These are phyloP conservation scores for Clavaria fumosa DNA, from an alignment of 768 basidiomycete genomes.

Conservation along the genomic window DNA sequence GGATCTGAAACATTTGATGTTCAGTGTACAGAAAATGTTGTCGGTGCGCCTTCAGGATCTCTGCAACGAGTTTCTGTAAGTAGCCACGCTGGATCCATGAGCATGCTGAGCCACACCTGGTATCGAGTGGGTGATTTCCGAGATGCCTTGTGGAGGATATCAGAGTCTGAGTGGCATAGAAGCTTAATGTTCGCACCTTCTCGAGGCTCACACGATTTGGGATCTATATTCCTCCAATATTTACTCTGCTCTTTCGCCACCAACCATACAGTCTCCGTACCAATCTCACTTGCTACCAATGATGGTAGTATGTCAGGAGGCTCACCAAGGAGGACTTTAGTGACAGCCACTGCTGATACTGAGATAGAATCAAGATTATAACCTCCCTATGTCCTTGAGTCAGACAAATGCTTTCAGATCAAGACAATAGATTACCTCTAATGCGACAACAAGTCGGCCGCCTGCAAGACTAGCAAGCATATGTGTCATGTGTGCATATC, in stretches of 20 bases:
- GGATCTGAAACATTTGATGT: slow-evolving; percentile 69
- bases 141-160: slow-evolving; percentile 6
- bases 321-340: slow-evolving; percentile 78
- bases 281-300: slow-evolving; percentile 61
- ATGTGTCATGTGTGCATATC: slow-evolving; percentile 97
- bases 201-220: slow-evolving; percentile 66
- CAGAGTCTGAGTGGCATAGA: background rate
- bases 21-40: slow-evolving; percentile 65
- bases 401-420: background rate
- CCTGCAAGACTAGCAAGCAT: slow-evolving; percentile 83
- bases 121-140: slow-evolving; percentile 49
- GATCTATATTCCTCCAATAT: slow-evolving; percentile 81
- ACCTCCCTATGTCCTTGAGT: slow-evolving; percentile 53
- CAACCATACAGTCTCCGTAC: slow-evolving; percentile 80
- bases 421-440: slow-evolving; percentile 51
- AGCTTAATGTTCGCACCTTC: slow-evolving; percentile 35
- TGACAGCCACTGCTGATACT: slow-evolving; percentile 74
- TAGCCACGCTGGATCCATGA: background rate
- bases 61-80: slow-evolving; percentile 21
- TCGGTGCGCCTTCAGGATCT: slow-evolving; percentile 83
- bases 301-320: slow-evolving; percentile 62
- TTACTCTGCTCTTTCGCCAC: slow-evolving; percentile 79
- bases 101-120: slow-evolving; percentile 30
- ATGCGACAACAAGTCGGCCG: slow-evolving; percentile 80
- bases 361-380: slow-evolving; percentile 89